These are phyloP conservation scores for Gossypium herbaceum DNA, from an alignment of 345 rosid genomes.

Conservation along the genomic window DNA sequence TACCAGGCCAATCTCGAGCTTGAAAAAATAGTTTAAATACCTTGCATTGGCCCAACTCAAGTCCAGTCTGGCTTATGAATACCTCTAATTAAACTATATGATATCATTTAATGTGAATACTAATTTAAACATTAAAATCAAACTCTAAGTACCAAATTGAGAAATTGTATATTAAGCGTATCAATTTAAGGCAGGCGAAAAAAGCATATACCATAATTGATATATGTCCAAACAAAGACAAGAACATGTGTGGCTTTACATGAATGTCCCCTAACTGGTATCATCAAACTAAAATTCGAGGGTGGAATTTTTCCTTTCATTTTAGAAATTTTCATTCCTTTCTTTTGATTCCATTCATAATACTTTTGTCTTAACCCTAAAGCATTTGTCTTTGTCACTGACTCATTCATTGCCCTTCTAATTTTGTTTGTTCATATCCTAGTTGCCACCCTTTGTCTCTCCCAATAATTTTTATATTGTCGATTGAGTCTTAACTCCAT, in stretches of 20 bases:
- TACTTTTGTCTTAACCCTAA: background rate
- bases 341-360: background rate
- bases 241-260: background rate
- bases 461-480: background rate
- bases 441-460: background rate
- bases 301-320: background rate
- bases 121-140: no score
- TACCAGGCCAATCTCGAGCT: rapidly evolving
- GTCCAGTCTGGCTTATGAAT: rapidly evolving
- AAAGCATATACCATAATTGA: background rate
- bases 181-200: background rate
- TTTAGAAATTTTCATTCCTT: background rate
- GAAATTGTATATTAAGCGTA: no score
- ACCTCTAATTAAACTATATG: no score
- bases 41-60: no score
- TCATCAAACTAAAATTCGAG: background rate
- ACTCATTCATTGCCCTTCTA: background rate
- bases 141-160: no score
- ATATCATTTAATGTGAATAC: no score
- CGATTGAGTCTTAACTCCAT: no score
- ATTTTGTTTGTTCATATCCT: background rate
- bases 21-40: no score
- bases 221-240: background rate
- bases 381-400: constrained; percentile 7
- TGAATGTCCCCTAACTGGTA: background rate